These are phyloP conservation scores for Theobroma cacao DNA, from an alignment of 345 rosid species.

Conservation along the genomic window DNA sequence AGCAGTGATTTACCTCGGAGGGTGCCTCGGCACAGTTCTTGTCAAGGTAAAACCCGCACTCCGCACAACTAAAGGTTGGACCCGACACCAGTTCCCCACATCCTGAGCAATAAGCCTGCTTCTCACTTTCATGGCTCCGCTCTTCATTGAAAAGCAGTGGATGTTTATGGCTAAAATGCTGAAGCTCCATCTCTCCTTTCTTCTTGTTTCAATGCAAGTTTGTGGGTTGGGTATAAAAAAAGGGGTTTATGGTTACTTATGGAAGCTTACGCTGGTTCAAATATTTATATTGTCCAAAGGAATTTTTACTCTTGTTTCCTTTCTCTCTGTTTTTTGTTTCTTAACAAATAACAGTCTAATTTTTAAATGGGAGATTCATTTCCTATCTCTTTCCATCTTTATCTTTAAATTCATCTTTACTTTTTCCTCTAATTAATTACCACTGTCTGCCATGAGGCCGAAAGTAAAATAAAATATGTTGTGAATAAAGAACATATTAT, in stretches of 20 bases:
- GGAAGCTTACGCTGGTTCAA: not conserved
- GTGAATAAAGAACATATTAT: too few species aligned
- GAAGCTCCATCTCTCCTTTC: not conserved
- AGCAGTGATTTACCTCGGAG: not conserved
- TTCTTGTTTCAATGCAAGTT: not conserved
- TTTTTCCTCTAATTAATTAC: too few species aligned
- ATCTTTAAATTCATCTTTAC: too few species aligned
- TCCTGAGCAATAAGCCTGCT: not conserved
- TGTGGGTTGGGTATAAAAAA: not conserved
- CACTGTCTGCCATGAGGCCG: too few species aligned
- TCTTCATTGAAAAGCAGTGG: not conserved
- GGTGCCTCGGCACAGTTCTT: not conserved
- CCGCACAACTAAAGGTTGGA: not conserved
- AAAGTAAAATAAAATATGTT: too few species aligned
- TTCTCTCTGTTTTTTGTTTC: too few species aligned
- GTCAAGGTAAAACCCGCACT: not conserved
- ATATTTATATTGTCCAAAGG: not conserved
- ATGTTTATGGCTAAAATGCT: not conserved
- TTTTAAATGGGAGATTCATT: too few species aligned
- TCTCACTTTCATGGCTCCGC: not conserved
- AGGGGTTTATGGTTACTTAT: not conserved
- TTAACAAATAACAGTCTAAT: too few species aligned
- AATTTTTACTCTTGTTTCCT: too few species aligned
- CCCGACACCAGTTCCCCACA: not conserved
- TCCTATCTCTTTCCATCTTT: too few species aligned